These are phyloP conservation scores for Phlyctochytrium arcticum DNA, from an alignment of 192 early-diverging fungal genomes.

Conservation along the genomic window DNA sequence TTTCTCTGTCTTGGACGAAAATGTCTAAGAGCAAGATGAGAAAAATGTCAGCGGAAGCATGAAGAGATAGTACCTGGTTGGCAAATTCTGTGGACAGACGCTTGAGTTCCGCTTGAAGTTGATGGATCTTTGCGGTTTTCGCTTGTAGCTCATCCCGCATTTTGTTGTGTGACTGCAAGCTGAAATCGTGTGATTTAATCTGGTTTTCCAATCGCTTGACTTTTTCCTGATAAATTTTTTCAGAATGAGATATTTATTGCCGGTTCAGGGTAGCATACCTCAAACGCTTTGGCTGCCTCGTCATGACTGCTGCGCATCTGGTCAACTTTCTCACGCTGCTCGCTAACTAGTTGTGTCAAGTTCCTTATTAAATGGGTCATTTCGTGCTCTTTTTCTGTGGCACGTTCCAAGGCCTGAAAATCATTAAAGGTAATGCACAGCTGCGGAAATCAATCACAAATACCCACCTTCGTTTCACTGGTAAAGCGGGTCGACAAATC, in stretches of 20 bases:
- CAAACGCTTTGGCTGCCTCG: conserved; percentile 24
- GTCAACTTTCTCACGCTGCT: conserved; percentile 37
- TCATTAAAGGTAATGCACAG: neutral
- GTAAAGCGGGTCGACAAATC: conserved; percentile 24
- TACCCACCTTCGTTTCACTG: neutral
- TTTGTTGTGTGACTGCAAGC: too few relatives aligned
- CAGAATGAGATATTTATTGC: neutral
- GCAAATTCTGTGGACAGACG: too few relatives aligned
- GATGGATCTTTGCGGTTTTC: too few relatives aligned
- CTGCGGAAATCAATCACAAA: neutral
- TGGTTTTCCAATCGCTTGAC: conserved; percentile 12
- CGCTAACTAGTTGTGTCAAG: conserved; percentile 33
- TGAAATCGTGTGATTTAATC: too few relatives aligned
- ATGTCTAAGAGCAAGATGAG: too few relatives aligned
- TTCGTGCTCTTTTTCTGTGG: conserved; percentile 24
- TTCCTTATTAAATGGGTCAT: conserved; percentile 23
- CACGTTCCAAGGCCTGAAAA: conserved; percentile 5
- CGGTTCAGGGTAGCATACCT: conserved; percentile 17
- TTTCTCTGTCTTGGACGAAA: too few relatives aligned
- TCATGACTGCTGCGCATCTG: conserved; percentile 28
- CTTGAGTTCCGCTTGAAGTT: too few relatives aligned
- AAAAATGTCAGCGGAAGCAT: neutral
- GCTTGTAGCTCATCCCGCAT: too few relatives aligned
- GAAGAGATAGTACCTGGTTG: neutral
- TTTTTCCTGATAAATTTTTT: conserved; percentile 15